Base-by-base conservation (phyloP, 352 stramenopile species). In the Phytophthora sp. region DNA sequence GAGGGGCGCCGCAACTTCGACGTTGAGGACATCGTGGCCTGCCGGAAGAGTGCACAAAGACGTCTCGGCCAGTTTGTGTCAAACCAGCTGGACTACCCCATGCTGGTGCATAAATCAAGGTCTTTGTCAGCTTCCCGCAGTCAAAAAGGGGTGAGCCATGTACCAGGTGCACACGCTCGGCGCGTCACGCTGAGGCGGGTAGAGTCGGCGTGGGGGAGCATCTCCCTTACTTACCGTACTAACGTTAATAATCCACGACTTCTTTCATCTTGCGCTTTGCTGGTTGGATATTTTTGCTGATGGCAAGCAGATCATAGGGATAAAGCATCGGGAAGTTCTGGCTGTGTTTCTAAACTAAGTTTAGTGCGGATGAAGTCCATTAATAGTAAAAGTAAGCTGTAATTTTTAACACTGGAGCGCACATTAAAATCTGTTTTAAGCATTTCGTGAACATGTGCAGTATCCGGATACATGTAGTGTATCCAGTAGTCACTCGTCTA, bases 31-130 rank as follows among this genome's bases (percentile, higher is more conserved):
- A n/a, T n/a, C n/a, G n/a, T n/a, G n/a, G n/a, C 29, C 36, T 23
- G 47, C 51, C 33, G n/a, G 33, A 26, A 62, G 11, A 18, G 13
- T 15, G 39, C 52, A 61, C 58, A 64, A 30, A 66, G 45, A 58
- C 42, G 39, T 56, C 27, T 38, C 50, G 30, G 31, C 31, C 26
- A 38, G 12, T 24, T 52, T 57, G n/a, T n/a, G 51, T 68, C 38
- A 65, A 69, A 73, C 57, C 64, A 64, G 51, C 42, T 73, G 64
- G 45, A 24, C 42, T 44, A 38, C 50, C 50, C 64, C 53, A 66
- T 72, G 44, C 56, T 29, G 13, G 44, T 63, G 36, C 64, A 67
- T 39, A 61, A 57, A 33, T 45, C n/a, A 42, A 57, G 20, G 23
- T 13, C 31, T 8, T 35, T 12, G 20, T 50, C 30, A 45, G 12